These are phyloP conservation scores for Trichoderma sp. DNA, from an alignment of 2,329 filamentous ascomycete genomes.

Conservation along the genomic window DNA sequence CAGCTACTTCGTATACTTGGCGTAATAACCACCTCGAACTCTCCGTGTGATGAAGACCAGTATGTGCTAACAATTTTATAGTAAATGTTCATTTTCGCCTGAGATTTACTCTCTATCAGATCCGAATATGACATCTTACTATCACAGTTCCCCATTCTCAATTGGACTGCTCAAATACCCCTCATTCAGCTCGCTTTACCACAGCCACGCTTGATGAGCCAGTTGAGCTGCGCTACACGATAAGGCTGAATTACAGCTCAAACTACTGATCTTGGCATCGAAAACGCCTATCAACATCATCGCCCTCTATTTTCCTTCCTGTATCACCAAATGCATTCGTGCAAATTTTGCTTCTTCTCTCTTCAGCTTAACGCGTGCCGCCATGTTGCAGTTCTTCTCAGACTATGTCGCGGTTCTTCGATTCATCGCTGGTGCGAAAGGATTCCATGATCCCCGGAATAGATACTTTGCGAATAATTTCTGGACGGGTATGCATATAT, in stretches of 20 bases:
- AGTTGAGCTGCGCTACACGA: background rate
- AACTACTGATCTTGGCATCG: background rate
- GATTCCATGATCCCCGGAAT: background rate
- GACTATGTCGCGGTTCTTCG: background rate
- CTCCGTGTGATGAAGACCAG: background rate
- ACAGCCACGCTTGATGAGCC: background rate
- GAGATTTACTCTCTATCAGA: background rate
- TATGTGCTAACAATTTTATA: background rate
- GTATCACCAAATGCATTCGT: background rate
- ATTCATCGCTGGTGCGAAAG: background rate
- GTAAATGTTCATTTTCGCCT: background rate
- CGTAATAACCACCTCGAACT: background rate
- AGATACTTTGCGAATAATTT: background rate
- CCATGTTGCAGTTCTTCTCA: background rate
- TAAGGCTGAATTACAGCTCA: background rate
- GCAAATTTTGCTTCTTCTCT: background rate
- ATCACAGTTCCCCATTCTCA: background rate
- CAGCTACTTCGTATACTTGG: background rate
- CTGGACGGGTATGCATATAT: background rate
- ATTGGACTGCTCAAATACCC: background rate
- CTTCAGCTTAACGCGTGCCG: background rate
- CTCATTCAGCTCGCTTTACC: background rate
- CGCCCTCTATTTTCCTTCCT: background rate
- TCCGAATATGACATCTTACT: background rate
- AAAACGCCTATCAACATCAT: background rate